Conservation (phyloP, 2,329 filamentous ascomycete species). For the Diatrype stigma region DNA sequence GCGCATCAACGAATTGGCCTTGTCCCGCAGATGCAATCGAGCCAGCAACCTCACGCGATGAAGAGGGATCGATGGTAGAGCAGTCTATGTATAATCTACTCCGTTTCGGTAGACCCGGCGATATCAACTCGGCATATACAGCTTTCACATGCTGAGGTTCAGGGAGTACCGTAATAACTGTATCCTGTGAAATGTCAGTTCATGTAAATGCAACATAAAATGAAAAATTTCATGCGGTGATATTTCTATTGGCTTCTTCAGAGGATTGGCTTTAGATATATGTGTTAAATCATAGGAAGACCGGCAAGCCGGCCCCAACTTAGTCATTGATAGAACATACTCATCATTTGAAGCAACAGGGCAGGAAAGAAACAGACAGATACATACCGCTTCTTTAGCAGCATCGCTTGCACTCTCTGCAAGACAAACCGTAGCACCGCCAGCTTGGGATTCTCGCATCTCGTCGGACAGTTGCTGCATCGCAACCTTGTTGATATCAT, state of each 20-base stretch:
- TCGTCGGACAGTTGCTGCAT: slow-evolving; percentile 44
- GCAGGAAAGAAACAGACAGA: slow-evolving; percentile 13
- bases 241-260: slow-evolving; percentile 39
- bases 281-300: slow-evolving; percentile 59
- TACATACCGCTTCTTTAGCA: slow-evolving; percentile 46
- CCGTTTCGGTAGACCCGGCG: slow-evolving; percentile 44
- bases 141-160: slow-evolving; percentile 82
- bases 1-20: slow-evolving; percentile 85
- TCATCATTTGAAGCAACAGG: slow-evolving; percentile 29
- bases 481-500: slow-evolving; percentile 52
- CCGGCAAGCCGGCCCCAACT: slow-evolving; percentile 60
- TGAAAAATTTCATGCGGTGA: slow-evolving; percentile 4
- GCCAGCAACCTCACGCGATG: slow-evolving; percentile 73
- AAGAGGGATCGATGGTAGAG: slow-evolving; percentile 90
- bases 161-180: slow-evolving; percentile 82
- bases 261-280: slow-evolving; percentile 70
- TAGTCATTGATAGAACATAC: slow-evolving; percentile 59
- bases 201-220: slow-evolving; percentile 5
- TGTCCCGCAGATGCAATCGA: slow-evolving; percentile 60
- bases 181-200: slow-evolving; percentile 57
- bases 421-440: slow-evolving; percentile 44
- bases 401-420: slow-evolving; percentile 44
- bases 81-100: slow-evolving; percentile 88
- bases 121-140: slow-evolving; percentile 75
- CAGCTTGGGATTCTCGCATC: slow-evolving; percentile 36